Conservation (phyloP, 306 rosid species). For the Echinosophora koreensis region DNA sequence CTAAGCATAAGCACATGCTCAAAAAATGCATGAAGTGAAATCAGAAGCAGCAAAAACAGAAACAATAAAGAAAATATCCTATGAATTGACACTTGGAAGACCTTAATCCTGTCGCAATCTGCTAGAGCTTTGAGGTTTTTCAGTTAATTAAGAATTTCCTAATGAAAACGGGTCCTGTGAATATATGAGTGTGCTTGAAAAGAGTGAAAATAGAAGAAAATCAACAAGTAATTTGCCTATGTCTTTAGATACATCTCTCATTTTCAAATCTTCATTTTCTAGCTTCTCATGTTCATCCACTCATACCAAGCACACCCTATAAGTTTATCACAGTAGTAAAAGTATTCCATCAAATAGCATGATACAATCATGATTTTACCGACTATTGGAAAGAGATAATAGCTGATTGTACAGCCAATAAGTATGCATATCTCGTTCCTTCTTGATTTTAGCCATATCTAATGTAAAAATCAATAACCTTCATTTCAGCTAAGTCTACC, state of each 20-base stretch:
- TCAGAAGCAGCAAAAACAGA: neutral
- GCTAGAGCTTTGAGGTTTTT: neutral
- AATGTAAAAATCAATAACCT: constrained; percentile 6
- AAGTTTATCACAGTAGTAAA: neutral
- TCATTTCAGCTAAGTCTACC: neutral
- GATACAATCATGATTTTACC: constrained; percentile 7
- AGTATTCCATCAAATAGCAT: neutral
- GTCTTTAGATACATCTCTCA: neutral
- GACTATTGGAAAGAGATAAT: neutral
- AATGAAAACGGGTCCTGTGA: neutral
- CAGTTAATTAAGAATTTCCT: neutral
- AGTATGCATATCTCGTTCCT: neutral
- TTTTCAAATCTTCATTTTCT: neutral
- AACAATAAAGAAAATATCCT: neutral
- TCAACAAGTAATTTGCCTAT: neutral
- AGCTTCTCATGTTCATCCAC: neutral
- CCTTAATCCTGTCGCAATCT: neutral
- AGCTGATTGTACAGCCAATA: neutral
- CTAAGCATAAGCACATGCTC: constrained; percentile 30
- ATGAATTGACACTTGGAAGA: neutral
- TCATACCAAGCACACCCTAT: neutral
- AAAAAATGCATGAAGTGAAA: constrained; percentile 1
- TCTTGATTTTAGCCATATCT: neutral
- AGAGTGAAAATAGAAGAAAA: constrained; percentile 13
- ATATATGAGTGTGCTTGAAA: neutral